Conservation (phyloP, 2,329 filamentous ascomycete genomes). For the Domatiomyces catenatus region DNA sequence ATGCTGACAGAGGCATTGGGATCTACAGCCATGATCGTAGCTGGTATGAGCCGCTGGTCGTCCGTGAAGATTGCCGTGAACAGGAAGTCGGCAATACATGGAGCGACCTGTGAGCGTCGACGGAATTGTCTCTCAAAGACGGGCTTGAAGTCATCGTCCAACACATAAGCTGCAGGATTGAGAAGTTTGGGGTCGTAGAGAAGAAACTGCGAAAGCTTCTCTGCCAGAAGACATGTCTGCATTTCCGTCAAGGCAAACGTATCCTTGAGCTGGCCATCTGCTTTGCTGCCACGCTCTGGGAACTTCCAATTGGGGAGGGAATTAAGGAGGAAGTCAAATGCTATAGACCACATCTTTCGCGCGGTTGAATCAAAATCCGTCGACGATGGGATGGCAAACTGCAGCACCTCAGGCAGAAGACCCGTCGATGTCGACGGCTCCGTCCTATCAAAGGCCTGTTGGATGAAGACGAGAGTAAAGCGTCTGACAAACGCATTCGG, state of each 20-base stretch:
- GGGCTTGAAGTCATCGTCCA: conserved; percentile 23
- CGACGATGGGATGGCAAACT: conserved; percentile 37
- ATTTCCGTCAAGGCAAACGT: conserved; percentile 51
- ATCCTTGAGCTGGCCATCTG: conserved; percentile 54
- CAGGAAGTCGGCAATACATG: conserved; percentile 49
- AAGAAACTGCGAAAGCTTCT: conserved; percentile 63
- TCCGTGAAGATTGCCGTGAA: conserved; percentile 77
- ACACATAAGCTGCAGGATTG: not conserved
- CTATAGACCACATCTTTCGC: conserved; percentile 42
- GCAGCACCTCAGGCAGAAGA: conserved; percentile 54
- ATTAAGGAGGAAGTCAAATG: conserved; percentile 73
- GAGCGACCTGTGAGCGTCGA: conserved; percentile 18
- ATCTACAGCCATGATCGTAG: conserved; percentile 69
- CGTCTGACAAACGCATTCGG: conserved; percentile 63
- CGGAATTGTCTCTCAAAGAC: conserved; percentile 19
- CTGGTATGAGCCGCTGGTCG: conserved; percentile 65
- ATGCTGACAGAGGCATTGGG: conserved; percentile 64
- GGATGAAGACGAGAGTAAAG: conserved; percentile 77
- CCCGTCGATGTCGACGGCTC: conserved; percentile 49
- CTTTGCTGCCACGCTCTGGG: conserved; percentile 61
- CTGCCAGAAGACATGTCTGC: conserved; percentile 60
- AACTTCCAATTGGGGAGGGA: conserved; percentile 52
- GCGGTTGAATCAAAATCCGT: conserved; percentile 20
- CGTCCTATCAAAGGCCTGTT: conserved; percentile 59
- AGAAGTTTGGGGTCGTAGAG: conserved; percentile 41